phyloP scores from a whole-genome alignment of 495 filamentous ascomycete species.

The Penicillium paradoxum region DNA sequence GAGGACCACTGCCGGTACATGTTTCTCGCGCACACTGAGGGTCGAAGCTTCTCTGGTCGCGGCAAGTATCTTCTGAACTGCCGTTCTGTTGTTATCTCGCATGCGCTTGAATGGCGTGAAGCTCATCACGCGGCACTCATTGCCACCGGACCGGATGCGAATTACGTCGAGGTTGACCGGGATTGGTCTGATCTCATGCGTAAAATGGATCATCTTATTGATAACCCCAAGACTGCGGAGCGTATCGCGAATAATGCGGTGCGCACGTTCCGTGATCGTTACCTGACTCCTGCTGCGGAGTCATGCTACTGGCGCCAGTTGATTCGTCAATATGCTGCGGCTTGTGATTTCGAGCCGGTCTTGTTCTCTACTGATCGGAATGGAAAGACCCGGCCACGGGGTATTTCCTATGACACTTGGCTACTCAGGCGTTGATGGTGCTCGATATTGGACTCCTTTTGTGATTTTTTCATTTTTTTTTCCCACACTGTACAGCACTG shows the following conservation, averaged over 20 bases:
- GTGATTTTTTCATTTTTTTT: not conserved
- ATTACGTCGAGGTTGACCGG: constrained; percentile 51
- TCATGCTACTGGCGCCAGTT: constrained; percentile 57
- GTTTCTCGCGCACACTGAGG: constrained; percentile 56
- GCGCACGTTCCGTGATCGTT: constrained; percentile 51
- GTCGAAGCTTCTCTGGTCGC: constrained; percentile 52
- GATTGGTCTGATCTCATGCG: constrained; percentile 52
- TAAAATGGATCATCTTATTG: constrained; percentile 48
- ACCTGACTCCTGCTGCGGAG: constrained; percentile 57
- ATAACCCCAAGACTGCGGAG: constrained; percentile 46
- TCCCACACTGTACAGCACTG: not conserved
- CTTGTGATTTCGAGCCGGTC: constrained; percentile 40
- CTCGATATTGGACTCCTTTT: not conserved
- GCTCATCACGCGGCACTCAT: constrained; percentile 37
- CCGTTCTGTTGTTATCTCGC: constrained; percentile 50
- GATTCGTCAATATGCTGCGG: constrained; percentile 43
- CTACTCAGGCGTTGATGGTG: constrained; percentile 24
- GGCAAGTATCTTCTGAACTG: constrained; percentile 59
- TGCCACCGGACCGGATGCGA: constrained; percentile 50
- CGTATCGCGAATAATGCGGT: constrained; percentile 53
- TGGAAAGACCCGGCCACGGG: constrained; percentile 29
- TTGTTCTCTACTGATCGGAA: constrained; percentile 23
- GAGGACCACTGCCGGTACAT: constrained; percentile 58
- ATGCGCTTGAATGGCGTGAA: constrained; percentile 37
- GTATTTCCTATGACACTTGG: constrained; percentile 39